These are phyloP conservation scores for Agaricus bisporus DNA, from an alignment of 768 basidiomycete genomes.

Conservation along the genomic window DNA sequence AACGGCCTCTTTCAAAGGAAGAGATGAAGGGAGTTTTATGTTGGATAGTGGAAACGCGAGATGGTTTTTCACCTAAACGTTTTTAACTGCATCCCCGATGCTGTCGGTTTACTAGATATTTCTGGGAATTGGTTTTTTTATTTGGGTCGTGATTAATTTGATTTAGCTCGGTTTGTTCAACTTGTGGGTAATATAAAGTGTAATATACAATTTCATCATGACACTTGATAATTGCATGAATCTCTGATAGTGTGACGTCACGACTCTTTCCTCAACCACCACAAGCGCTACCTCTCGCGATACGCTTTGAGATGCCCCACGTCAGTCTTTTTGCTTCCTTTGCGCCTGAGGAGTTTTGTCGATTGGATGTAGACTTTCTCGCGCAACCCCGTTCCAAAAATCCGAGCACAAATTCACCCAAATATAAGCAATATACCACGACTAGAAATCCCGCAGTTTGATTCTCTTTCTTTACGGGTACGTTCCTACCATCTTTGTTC, in stretches of 20 bases:
- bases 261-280: neutral
- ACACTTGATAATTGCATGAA: too few species aligned
- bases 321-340: neutral
- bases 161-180: too few species aligned
- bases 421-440: neutral
- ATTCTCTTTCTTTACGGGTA: conserved; percentile 1
- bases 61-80: neutral
- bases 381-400: neutral
- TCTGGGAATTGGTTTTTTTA: too few species aligned
- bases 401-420: neutral
- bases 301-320: neutral
- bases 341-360: neutral
- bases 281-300: conserved; percentile 4
- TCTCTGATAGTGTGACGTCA: neutral
- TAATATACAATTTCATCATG: too few species aligned
- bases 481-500: neutral
- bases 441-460: conserved; percentile 1
- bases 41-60: too few species aligned
- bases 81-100: too few species aligned
- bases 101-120: too few species aligned
- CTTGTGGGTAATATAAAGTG: too few species aligned
- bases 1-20: neutral
- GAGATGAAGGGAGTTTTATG: neutral
- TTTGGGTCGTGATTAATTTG: too few species aligned
- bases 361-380: neutral